A percentile compares a stretch with the other conserved stretches of the same genome.
These are phyloP conservation scores for Lactarius trivialis DNA, from an alignment of 768 basidiomycete species.

Conservation along the genomic window DNA sequence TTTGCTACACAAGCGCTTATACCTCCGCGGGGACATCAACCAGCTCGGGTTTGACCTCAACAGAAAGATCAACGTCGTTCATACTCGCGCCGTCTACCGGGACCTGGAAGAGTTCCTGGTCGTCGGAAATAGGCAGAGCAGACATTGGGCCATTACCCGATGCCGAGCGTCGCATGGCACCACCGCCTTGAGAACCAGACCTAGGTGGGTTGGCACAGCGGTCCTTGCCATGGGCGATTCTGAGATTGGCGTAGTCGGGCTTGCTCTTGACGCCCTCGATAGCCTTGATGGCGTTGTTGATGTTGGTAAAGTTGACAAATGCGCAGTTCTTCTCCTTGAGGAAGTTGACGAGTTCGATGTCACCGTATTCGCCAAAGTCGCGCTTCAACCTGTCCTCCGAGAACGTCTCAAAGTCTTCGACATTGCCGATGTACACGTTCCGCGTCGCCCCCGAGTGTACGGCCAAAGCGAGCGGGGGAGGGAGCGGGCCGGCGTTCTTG, in stretches of 20 bases:
- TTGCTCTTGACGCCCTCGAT: conserved; percentile 92
- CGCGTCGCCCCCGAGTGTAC: conserved; percentile 91
- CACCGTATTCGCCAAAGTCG: conserved; percentile 94
- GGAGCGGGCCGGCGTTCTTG: conserved; percentile 85
- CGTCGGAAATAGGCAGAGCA: conserved; percentile 1
- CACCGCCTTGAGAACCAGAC: conserved; percentile 69
- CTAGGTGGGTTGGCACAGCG: conserved; percentile 91
- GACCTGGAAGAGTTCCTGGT: conserved; percentile 19
- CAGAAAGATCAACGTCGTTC: conserved; percentile 11
- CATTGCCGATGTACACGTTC: conserved; percentile 93
- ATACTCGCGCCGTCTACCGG: conserved; percentile 6
- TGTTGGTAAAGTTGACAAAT: conserved; percentile 93
- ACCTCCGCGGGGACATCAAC: conserved; percentile 14
- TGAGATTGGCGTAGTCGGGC: conserved; percentile 81
- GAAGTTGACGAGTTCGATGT: conserved; percentile 95
- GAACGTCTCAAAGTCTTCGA: conserved; percentile 93
- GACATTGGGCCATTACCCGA: conserved; percentile 34
- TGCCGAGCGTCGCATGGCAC: conserved; percentile 42
- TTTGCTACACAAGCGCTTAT: background rate
- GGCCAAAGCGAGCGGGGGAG: conserved; percentile 76
- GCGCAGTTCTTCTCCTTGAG: conserved; percentile 95
- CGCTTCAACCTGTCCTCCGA: conserved; percentile 82
- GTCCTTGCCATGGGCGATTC: conserved; percentile 93
- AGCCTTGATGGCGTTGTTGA: conserved; percentile 96
- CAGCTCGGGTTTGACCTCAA: conserved; percentile 5